These are phyloP conservation scores for Aspergillus viridinutans DNA, from an alignment of 2,329 filamentous ascomycete species.

Conservation along the genomic window DNA sequence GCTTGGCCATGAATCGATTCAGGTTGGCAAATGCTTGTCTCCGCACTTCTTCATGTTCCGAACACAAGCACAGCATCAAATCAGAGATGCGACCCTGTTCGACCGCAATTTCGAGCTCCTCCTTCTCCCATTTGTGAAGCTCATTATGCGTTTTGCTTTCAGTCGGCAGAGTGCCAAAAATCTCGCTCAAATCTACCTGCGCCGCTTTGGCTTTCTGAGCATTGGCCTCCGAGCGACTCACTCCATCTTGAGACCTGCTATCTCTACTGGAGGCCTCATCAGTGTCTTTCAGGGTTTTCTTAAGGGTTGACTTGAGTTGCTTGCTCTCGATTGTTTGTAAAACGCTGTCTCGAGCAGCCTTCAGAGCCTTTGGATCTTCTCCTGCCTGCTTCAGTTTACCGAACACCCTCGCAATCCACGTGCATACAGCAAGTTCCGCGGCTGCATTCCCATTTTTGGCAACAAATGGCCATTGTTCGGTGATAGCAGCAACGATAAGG, in stretches of 20 bases:
- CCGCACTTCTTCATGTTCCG: conserved; percentile 68
- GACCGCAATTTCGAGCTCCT: conserved; percentile 72
- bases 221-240: conserved; percentile 11
- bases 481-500: conserved; percentile 63
- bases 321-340: conserved; percentile 36
- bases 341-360: conserved; percentile 44
- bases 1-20: conserved; percentile 44
- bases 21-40: conserved; percentile 59
- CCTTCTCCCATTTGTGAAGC: conserved; percentile 64
- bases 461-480: conserved; percentile 74
- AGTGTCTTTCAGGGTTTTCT: conserved; percentile 22
- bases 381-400: conserved; percentile 51
- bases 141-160: conserved; percentile 42
- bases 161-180: conserved; percentile 49
- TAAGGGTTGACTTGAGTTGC: conserved; percentile 37
- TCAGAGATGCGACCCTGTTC: conserved; percentile 70
- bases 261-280: conserved; percentile 14
- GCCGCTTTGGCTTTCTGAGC: conserved; percentile 7
- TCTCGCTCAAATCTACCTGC: conserved; percentile 47
- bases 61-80: conserved; percentile 71
- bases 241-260: conserved; percentile 6
- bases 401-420: conserved; percentile 58
- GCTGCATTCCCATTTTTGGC: conserved; percentile 48
- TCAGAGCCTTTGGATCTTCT: conserved; percentile 48
- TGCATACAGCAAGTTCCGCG: conserved; percentile 47